Base-by-base conservation (phyloP, 2,329 filamentous ascomycete species). In the Epichloe hybrida region DNA sequence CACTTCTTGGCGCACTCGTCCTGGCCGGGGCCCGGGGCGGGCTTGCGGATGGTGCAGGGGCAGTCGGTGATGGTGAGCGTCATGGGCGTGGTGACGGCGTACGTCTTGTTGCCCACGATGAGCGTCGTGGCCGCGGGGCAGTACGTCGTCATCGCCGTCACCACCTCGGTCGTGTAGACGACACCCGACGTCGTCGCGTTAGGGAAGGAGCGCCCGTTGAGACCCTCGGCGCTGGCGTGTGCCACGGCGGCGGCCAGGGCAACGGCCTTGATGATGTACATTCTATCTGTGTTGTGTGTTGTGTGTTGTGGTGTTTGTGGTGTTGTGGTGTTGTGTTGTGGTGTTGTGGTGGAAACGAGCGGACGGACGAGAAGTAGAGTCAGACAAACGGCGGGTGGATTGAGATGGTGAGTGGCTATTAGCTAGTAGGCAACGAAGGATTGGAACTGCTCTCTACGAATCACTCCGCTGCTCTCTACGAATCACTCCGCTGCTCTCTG, bases 91-190 rank as follows among this genome's bases (percentile, higher is more conserved):
- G 27, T 45, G 43, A 45, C 15, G 27, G 31, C 20, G 43, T 35
- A 35, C 2, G 43, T 45, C 43, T 35, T 45, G 27, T 45, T 45
- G 43, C n/a, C n/a, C n/a, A 17, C 0, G 15, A n/a, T 13, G 36
- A 31, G 1, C 2, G 7, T 20, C 9, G 21, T 34, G 64, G 77
- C 59, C 59, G 75, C 84, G 79, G 82, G 80, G 77, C 83, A 86
- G 75, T 72, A 84, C 61, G 82, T 86, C 67, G 76, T 81, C 69
- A 77, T 74, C 51, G 72, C 69, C 50, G 78, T 82, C 55, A 85
- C 74, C 54, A 78, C 70, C 72, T 82, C 75, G 57, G 80, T 84
- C 68, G 72, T 74, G 68, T 76, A 79, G 63, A 67, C 69, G 58
- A 70, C 66, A 61, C 72, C 70, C 59, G 60, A 15, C 15, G 49